These are phyloP conservation scores for Phytophthora uliginosa DNA, from an alignment of 352 stramenopile genomes.

Conservation along the genomic window DNA sequence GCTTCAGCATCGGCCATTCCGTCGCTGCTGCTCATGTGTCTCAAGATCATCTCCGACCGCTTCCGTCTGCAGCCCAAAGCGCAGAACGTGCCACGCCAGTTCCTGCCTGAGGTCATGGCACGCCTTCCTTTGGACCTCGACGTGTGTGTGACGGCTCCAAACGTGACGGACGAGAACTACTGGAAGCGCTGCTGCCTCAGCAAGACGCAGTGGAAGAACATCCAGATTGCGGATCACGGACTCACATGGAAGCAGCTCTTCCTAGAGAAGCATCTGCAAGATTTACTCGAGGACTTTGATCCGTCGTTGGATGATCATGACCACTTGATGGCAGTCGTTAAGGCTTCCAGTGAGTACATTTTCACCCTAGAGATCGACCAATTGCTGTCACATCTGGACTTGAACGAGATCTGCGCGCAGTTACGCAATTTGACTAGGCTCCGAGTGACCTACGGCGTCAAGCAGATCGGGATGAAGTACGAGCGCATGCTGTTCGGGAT, in stretches of 20 bases:
- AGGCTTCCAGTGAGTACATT: slow-evolving; percentile 87
- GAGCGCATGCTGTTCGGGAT: slow-evolving; percentile 96
- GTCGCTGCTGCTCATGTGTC: slow-evolving; percentile 76
- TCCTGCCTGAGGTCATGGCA: slow-evolving; percentile 86
- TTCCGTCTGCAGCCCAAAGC: slow-evolving; percentile 78
- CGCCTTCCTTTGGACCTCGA: slow-evolving; percentile 88
- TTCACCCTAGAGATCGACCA: slow-evolving; percentile 93
- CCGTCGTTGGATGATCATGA: slow-evolving; percentile 54
- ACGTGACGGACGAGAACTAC: slow-evolving; percentile 95
- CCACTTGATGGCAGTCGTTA: slow-evolving; percentile 77
- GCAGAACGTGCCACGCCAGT: slow-evolving; percentile 81
- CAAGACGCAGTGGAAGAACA: slow-evolving; percentile 91
- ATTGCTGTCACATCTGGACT: slow-evolving; percentile 90
- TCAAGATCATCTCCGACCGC: slow-evolving; percentile 83
- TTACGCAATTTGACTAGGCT: slow-evolving; percentile 93
- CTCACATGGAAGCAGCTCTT: slow-evolving; percentile 96
- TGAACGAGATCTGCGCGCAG: slow-evolving; percentile 86
- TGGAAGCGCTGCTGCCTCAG: slow-evolving; percentile 93
- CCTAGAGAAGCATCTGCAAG: slow-evolving; percentile 82
- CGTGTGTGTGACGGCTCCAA: slow-evolving; percentile 76
- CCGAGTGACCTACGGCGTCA: slow-evolving; percentile 89
- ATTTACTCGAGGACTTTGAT: slow-evolving; percentile 86
- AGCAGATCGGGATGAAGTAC: slow-evolving; percentile 96
- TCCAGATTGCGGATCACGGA: slow-evolving; percentile 91
- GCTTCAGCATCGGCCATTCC: slow-evolving; percentile 34